phyloP scores from a whole-genome alignment of 345 rosid genomes.

The Pseudoturritis turrita region DNA sequence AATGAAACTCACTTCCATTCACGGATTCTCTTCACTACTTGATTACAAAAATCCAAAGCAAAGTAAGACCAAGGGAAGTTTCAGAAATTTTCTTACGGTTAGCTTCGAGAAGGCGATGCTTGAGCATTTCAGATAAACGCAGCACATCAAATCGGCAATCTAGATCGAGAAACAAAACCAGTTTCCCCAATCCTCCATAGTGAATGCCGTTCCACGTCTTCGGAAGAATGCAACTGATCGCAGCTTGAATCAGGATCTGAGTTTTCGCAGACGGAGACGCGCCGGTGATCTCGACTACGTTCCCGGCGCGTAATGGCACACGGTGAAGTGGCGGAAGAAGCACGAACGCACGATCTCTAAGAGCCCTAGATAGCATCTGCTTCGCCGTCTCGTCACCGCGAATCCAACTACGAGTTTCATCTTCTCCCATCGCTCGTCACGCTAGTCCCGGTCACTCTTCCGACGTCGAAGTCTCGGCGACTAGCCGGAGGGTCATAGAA shows the following conservation, averaged over 20 bases:
- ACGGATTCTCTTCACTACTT: no score
- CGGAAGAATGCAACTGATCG: slow-evolving; percentile 67
- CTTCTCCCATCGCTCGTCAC: slow-evolving; percentile 19
- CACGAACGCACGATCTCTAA: slow-evolving; percentile 36
- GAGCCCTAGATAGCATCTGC: slow-evolving; percentile 53
- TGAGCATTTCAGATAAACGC: slow-evolving; percentile 60
- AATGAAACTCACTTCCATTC: neutral
- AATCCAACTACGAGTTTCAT: slow-evolving; percentile 40
- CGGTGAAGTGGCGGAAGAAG: slow-evolving; percentile 63
- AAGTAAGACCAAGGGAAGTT: neutral
- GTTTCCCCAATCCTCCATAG: slow-evolving; percentile 64
- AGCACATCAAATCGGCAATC: slow-evolving; percentile 67
- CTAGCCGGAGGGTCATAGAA: neutral
- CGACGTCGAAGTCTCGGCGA: slow-evolving; percentile 1
- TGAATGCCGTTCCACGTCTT: slow-evolving; percentile 52
- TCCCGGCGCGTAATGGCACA: slow-evolving; percentile 60
- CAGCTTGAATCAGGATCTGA: slow-evolving; percentile 60
- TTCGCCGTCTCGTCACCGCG: slow-evolving; percentile 53
- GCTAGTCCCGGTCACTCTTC: neutral
- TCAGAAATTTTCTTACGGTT: neutral
- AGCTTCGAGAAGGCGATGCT: slow-evolving; percentile 46
- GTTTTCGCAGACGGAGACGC: slow-evolving; percentile 74
- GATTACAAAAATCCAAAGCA: neutral
- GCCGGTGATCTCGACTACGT: slow-evolving; percentile 66
- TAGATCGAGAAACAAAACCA: slow-evolving; percentile 60